phyloP scores from a whole-genome alignment of 1,284 basidiomycete genomes.

The Abortiporus biennis region DNA sequence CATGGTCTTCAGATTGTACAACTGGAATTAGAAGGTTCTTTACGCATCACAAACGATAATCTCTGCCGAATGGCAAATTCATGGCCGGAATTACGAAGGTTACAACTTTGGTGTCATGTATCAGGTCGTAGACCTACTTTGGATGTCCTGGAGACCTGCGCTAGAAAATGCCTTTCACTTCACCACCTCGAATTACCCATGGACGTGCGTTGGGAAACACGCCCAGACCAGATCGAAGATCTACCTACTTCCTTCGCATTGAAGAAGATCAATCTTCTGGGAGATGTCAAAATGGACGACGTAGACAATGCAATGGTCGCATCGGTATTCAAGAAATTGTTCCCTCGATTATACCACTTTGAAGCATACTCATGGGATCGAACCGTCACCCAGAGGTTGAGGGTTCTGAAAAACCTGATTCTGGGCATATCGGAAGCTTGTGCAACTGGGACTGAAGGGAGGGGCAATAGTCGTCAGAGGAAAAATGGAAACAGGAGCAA shows the following conservation, averaged over 20 bases:
- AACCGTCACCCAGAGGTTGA: slow-evolving; percentile 2
- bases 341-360: slow-evolving; percentile 7
- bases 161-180: slow-evolving; percentile 3
- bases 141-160: slow-evolving; percentile 5
- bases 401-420: neutral
- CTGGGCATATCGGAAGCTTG: too few species aligned
- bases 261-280: slow-evolving; percentile 2
- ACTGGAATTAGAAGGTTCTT: slow-evolving; percentile 6
- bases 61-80: slow-evolving; percentile 7
- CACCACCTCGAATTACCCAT: slow-evolving; percentile 3
- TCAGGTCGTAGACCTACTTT: slow-evolving; percentile 4
- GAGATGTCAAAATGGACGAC: slow-evolving; percentile 4
- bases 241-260: neutral
- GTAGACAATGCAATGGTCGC: neutral
- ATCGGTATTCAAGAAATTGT: slow-evolving; percentile 1
- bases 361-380: slow-evolving; percentile 9
- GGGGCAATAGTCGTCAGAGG: too few species aligned
- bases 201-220: neutral
- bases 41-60: slow-evolving; percentile 6
- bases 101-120: slow-evolving; percentile 9
- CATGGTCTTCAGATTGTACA: slow-evolving; percentile 2
- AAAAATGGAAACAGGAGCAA: too few species aligned
- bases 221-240: neutral
- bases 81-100: slow-evolving; percentile 6
- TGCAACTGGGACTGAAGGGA: too few species aligned